Conservation (phyloP, 2,329 filamentous ascomycete genomes). For the Microsporum canis region DNA sequence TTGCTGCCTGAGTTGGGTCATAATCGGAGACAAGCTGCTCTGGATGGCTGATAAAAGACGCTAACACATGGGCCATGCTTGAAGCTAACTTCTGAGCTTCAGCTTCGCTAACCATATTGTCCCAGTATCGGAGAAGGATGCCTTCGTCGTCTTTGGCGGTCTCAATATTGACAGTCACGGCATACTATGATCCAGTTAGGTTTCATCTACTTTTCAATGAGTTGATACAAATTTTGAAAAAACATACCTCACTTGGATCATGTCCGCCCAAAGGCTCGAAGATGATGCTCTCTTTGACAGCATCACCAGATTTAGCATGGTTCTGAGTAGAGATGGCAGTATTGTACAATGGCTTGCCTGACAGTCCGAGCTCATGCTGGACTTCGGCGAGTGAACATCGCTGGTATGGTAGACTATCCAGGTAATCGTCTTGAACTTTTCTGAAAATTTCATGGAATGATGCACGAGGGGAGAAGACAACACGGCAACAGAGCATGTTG, state of each 20-base stretch:
- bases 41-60: slow-evolving; percentile 24
- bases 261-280: slow-evolving; percentile 12
- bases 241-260: slow-evolving; percentile 15
- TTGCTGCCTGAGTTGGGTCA: neutral
- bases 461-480: slow-evolving; percentile 8
- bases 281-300: slow-evolving; percentile 9
- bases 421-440: slow-evolving; percentile 13
- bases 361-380: slow-evolving; percentile 11
- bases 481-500: slow-evolving; percentile 27
- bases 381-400: slow-evolving; percentile 13
- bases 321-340: slow-evolving; percentile 15
- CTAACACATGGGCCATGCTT: slow-evolving; percentile 25
- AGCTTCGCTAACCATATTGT: slow-evolving; percentile 27
- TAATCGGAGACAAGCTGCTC: slow-evolving; percentile 1
- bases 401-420: slow-evolving; percentile 13
- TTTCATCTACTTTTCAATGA: neutral
- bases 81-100: slow-evolving; percentile 24
- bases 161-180: slow-evolving; percentile 22
- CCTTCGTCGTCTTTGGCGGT: slow-evolving; percentile 27
- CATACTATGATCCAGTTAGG: slow-evolving; percentile 21
- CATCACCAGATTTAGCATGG: slow-evolving; percentile 9
- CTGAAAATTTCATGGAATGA: slow-evolving; percentile 9
- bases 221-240: neutral
- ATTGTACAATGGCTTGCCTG: slow-evolving; percentile 13
- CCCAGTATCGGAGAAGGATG: slow-evolving; percentile 32